These are phyloP conservation scores for Boletus reticuloceps DNA, from an alignment of 768 basidiomycete species.

Conservation along the genomic window DNA sequence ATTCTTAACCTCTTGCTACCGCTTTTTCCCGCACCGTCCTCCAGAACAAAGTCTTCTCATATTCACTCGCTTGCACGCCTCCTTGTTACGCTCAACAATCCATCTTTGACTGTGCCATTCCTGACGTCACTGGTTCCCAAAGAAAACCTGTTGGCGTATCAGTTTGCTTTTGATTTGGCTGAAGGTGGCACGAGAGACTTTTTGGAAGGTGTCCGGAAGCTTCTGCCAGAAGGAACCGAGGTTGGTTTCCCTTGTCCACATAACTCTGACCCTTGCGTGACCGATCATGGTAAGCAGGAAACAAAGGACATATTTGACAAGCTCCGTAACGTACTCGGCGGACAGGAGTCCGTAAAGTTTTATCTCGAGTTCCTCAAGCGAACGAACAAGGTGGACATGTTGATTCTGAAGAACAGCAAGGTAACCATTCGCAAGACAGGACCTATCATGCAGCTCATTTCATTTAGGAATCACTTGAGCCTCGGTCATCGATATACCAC, in stretches of 20 bases:
- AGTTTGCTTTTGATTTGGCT: conserved; percentile 92
- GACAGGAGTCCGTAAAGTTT: conserved; percentile 88
- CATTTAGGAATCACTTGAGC: conserved; percentile 79
- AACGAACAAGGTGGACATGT: conserved; percentile 89
- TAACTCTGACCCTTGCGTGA: conserved; percentile 2
- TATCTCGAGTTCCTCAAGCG: conserved; percentile 95
- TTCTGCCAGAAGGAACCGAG: conserved; percentile 65
- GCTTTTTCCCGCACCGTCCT: conserved; percentile 78
- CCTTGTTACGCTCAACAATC: conserved; percentile 82
- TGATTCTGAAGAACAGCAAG: conserved; percentile 92
- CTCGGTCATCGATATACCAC: conserved; percentile 96
- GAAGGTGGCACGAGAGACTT: conserved; percentile 95
- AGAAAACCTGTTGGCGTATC: conserved; percentile 82
- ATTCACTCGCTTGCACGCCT: conserved; percentile 83
- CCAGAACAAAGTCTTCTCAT: conserved; percentile 71
- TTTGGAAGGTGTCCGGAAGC: conserved; percentile 68
- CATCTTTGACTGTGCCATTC: conserved; percentile 73
- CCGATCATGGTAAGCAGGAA: conserved; percentile 37
- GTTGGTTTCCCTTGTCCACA: conserved; percentile 36
- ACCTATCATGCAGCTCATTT: conserved; percentile 4
- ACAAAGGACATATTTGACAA: conserved; percentile 67
- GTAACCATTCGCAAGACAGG: conserved; percentile 35
- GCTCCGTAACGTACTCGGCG: conserved; percentile 79
- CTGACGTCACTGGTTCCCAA: conserved; percentile 67
- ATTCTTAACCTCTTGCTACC: conserved; percentile 76